Evolutionary conservation across 208 protist genomes (phyloP), one percentile per base, ranked within the genome.

Genomic region (Porcisia deanei): DNA sequence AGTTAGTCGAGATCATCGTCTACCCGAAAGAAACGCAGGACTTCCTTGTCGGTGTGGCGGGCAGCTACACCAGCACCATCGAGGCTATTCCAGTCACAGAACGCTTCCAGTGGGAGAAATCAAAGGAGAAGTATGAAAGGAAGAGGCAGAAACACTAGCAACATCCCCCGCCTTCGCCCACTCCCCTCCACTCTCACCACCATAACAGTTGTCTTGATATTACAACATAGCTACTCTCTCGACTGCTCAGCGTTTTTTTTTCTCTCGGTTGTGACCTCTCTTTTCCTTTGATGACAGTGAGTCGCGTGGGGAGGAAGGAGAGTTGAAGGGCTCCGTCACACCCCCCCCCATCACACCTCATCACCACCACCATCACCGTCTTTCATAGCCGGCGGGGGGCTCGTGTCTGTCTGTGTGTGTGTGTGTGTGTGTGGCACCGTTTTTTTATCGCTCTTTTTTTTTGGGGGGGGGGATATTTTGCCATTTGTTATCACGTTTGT

Each of bases 41-140:
- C 71, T 95, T 95, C 73, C 67, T 95, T 30, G 79, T 84, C 0
- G 92, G 92, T n/a, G 83, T 88, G 30, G 85, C 87, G 14, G 87
- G 84, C 58, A 88, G 91, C 78, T 88, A 86, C 79, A 93, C 88
- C n/a, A 91, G 88, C 83, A 94, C 85, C 49, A 85, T 91, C 55
- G 84, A 90, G 61, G 91, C 88, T 3, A 77, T 88, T 12, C 85
- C 89, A 3, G 53, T 87, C 47, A 79, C 83, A 22, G 85, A 93
- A 58, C 84, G 88, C 66, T 93, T 87, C 72, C 85, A 88, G 75
- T 79, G 80, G 65, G 88, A 93, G 54, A 88, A 86, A 58, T 76
- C 82, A 30, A 90, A 89, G 84, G 74, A 87, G 10, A 82, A 80
- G 52, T 72, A 34, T 52, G 73, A 80, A 65, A 71, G 60, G 25